A percentile compares a stretch with the other conserved stretches of the same genome.
Evolutionary conservation across 1,139 yeast genomes (phyloP).

Genomic region (Kluyveromyces marxianus): DNA sequence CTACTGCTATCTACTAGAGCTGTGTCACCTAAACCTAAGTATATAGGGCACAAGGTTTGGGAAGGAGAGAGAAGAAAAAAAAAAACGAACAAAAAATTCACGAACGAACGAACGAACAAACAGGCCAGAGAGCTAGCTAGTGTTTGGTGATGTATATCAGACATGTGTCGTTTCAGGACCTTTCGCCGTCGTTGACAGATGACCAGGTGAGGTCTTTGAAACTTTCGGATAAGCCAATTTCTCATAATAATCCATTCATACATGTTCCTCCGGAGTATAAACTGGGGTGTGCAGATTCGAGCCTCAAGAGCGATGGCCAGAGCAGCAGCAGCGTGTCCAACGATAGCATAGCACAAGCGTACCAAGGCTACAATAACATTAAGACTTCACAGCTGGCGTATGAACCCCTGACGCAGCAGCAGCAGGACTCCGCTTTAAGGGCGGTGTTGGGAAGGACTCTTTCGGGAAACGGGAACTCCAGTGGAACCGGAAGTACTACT

Average conservation of each 20-base stretch:
- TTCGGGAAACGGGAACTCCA: background rate
- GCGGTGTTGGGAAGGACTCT: background rate
- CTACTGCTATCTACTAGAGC: too few species aligned
- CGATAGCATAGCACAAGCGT: background rate
- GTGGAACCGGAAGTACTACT: too few species aligned
- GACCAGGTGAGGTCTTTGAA: conserved; percentile 21
- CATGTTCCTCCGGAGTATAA: conserved; percentile 29
- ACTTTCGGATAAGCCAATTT: conserved; percentile 15
- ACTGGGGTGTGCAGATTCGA: conserved; percentile 14
- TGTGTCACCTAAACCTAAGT: too few species aligned
- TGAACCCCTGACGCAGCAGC: background rate
- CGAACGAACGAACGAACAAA: too few species aligned
- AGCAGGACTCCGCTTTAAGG: conserved; percentile 1
- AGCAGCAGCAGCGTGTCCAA: background rate
- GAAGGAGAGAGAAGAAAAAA: background rate
- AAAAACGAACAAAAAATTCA: background rate
- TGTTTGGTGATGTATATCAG: conserved; percentile 11
- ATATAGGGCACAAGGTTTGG: too few species aligned
- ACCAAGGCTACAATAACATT: background rate
- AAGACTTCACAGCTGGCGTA: too few species aligned
- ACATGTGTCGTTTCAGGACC: conserved; percentile 29
- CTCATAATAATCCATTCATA: conserved; percentile 19
- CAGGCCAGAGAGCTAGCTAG: background rate
- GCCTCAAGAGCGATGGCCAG: background rate
- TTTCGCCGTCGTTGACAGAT: conserved; percentile 27